phyloP scores from a whole-genome alignment of 768 basidiomycete species.

The Punctularia strigosozonata region DNA sequence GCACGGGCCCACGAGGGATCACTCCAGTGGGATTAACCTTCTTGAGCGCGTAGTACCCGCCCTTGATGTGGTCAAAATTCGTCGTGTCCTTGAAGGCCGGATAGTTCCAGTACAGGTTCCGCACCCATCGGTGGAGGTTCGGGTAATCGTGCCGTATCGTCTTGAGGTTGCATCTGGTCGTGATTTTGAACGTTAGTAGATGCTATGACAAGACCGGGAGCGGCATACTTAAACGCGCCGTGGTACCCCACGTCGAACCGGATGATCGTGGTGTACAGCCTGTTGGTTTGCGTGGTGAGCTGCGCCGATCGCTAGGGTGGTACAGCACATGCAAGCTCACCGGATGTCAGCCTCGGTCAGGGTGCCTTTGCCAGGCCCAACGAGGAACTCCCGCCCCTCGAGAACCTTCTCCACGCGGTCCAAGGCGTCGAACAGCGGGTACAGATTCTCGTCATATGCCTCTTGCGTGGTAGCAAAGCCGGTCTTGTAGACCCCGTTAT shows the following conservation, averaged over 20 bases:
- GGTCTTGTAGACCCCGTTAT: constrained; percentile 79
- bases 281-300: background rate
- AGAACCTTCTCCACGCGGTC: constrained; percentile 74
- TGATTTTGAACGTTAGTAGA: too few species aligned
- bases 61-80: constrained; percentile 83
- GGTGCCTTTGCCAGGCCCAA: constrained; percentile 66
- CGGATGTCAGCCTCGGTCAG: constrained; percentile 82
- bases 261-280: constrained; percentile 30
- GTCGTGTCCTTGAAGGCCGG: constrained; percentile 81
- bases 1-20: background rate
- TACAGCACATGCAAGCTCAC: constrained; percentile 42
- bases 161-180: constrained; percentile 83
- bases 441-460: constrained; percentile 73
- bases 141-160: constrained; percentile 84
- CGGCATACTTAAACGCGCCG: constrained; percentile 90
- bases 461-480: constrained; percentile 78
- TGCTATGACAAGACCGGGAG: too few species aligned
- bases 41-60: constrained; percentile 51
- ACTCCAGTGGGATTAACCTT: constrained; percentile 16
- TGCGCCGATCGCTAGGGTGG: background rate
- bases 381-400: constrained; percentile 67
- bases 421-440: constrained; percentile 63
- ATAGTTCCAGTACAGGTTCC: constrained; percentile 85
- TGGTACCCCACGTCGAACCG: constrained; percentile 89
- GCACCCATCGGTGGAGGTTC: constrained; percentile 74